Evolutionary conservation across 805 yeast species (phyloP), one percentile per base, ranked within the genome.

Genomic region (Yarrowia sp.): DNA sequence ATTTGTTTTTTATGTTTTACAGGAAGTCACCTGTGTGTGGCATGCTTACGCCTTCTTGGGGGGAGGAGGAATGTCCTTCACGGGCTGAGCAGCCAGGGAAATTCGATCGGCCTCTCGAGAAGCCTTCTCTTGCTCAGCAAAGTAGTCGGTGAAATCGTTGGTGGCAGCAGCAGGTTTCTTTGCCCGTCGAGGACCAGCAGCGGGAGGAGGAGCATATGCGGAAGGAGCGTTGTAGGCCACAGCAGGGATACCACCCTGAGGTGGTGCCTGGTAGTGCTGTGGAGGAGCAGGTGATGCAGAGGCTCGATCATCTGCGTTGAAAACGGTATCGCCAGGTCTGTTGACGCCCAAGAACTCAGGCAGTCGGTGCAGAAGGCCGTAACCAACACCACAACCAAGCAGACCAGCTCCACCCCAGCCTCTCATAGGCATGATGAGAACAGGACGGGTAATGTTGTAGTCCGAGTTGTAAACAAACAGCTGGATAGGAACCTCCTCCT

Each of bases 311-410:
- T 58, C 64, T 17, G 64, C 64, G 11, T 44, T 83, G 71, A 82
- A 84, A 66, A 77, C 67, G 5, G 78, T 73, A 33, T 75, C 72
- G 1, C 80, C 79, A 5, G 80, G 79, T 35, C 39, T 35, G 66
- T 45, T 0, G 83, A 84, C 9, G 80, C 72, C 5, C 42, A 58
- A 28, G 28, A 85, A 88, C 66, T 85, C 84, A 1, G 98, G 97
- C n/a, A 90, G 76, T 67, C 95, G 79, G 73, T 93, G 98, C 60
- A 93, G 78, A 61, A 89, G 80, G 0, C 99, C 99, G 71, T 92
- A 92, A 0, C 98, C 98, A 17, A 93, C 96, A 68, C 92, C 96
- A 76, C 97, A 92, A 1, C 99, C 99, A 41, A 93, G 77, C 41
- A 91, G 79, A 1, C 97, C 96, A 68, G 79, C 82, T 14, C 92